phyloP scores from a whole-genome alignment of 257 asterid genomes.

The Galeopsis tetrahit region DNA sequence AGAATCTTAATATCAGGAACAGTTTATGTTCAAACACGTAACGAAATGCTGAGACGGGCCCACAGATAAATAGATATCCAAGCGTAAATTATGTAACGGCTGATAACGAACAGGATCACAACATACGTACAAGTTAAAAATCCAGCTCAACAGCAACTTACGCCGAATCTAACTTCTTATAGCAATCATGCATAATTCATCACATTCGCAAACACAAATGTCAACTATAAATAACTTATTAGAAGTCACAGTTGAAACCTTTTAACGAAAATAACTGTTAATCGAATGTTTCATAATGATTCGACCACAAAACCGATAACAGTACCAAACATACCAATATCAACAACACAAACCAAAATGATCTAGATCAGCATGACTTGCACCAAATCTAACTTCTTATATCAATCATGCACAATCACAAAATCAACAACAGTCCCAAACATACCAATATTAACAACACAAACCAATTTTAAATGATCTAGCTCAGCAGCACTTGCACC shows the following conservation, averaged over 20 bases:
- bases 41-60: slow-evolving; percentile 1
- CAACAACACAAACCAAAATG: neutral
- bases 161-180: too few species aligned
- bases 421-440: neutral
- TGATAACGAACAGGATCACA: slow-evolving; percentile 2
- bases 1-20: neutral
- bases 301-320: slow-evolving; percentile 8
- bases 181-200: neutral
- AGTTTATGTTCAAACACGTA: neutral
- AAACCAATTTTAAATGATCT: neutral
- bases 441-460: neutral
- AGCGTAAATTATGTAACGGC: slow-evolving; percentile 1
- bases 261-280: neutral
- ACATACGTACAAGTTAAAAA: neutral
- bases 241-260: neutral
- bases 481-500: slow-evolving; percentile 5
- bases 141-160: slow-evolving; percentile 15
- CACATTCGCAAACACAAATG: slow-evolving; percentile 12
- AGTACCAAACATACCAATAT: neutral
- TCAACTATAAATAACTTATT: neutral
- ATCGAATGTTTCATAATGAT: neutral
- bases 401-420: neutral
- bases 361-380: too few species aligned
- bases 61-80: slow-evolving; percentile 2
- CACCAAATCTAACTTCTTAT: too few species aligned